A percentile compares a stretch with the other conserved stretches of the same genome.
phyloP scores from a whole-genome alignment of 495 filamentous ascomycete genomes.

The Durotheca rogersii region DNA sequence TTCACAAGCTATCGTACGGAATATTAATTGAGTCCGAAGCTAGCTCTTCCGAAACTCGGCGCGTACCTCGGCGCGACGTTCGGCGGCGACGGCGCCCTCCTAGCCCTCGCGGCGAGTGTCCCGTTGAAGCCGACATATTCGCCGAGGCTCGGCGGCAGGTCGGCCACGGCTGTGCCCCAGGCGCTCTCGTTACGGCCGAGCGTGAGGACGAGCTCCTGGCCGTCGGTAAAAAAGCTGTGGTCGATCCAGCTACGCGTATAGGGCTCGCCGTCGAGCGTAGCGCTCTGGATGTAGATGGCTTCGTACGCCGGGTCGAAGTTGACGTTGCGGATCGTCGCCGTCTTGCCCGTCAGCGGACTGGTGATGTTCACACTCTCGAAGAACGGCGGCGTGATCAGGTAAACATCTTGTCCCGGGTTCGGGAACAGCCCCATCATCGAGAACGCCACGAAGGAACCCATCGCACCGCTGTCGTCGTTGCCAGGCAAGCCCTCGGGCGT shows the following conservation, averaged over 20 bases:
- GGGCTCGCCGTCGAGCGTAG: conserved; percentile 62
- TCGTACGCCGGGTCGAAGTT: conserved; percentile 66
- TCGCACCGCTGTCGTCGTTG: conserved; percentile 72
- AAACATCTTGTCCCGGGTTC: conserved; percentile 72
- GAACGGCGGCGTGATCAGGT: conserved; percentile 67
- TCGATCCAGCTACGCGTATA: conserved; percentile 73
- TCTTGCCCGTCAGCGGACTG: conserved; percentile 60
- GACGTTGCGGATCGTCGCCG: conserved; percentile 57
- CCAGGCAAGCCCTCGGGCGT: conserved; percentile 64
- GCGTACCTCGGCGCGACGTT: conserved; percentile 18
- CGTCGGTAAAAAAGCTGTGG: conserved; percentile 72
- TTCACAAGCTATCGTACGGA: too few species aligned
- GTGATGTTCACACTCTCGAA: conserved; percentile 66
- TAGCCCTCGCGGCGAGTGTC: conserved; percentile 15
- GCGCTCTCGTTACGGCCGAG: conserved; percentile 64
- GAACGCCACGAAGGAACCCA: conserved; percentile 69
- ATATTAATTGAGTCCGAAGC: conserved; percentile 10
- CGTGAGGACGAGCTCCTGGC: conserved; percentile 65
- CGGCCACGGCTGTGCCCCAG: conserved; percentile 65
- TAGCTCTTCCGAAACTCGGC: conserved; percentile 14
- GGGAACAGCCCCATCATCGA: conserved; percentile 76
- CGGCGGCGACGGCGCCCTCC: background rate
- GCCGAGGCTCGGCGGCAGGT: conserved; percentile 62
- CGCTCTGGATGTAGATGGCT: conserved; percentile 68
- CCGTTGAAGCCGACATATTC: conserved; percentile 39